Evolutionary conservation across 73 alveolate genomes (phyloP).

Genomic region (Tetrahymena malaccensis): DNA sequence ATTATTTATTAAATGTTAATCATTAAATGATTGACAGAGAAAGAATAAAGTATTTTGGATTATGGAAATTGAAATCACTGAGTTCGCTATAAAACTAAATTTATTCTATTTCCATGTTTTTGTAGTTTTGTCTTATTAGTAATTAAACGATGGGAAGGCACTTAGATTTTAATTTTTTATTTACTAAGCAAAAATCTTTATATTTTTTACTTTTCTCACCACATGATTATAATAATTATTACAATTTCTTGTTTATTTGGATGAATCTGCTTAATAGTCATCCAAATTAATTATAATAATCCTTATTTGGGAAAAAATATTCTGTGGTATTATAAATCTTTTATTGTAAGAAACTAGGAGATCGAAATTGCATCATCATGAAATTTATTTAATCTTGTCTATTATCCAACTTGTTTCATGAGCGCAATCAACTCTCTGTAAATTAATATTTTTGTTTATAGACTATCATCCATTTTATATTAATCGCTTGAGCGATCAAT

Average conservation of each 20-base stretch:
- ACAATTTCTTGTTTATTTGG: background rate
- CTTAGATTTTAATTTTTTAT: background rate
- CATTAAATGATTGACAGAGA: background rate
- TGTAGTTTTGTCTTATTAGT: background rate
- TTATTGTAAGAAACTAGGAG: background rate
- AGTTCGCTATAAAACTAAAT: background rate
- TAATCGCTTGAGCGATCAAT: background rate
- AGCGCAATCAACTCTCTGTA: background rate
- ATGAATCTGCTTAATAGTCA: background rate
- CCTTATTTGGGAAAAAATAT: background rate
- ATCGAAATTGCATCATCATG: background rate
- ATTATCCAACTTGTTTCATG: background rate
- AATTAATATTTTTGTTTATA: background rate
- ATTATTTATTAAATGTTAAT: background rate
- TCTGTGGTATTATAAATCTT: background rate
- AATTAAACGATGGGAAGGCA: background rate
- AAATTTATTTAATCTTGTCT: background rate
- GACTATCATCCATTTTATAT: background rate
- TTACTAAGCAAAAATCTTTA: background rate
- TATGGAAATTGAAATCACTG: too few species aligned
- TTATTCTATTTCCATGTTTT: background rate
- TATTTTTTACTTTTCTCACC: background rate
- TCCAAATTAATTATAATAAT: background rate
- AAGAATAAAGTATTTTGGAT: background rate
- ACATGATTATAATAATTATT: background rate